Conservation (phyloP, 257 asterid species). For the Solanum bulbocastanum region DNA sequence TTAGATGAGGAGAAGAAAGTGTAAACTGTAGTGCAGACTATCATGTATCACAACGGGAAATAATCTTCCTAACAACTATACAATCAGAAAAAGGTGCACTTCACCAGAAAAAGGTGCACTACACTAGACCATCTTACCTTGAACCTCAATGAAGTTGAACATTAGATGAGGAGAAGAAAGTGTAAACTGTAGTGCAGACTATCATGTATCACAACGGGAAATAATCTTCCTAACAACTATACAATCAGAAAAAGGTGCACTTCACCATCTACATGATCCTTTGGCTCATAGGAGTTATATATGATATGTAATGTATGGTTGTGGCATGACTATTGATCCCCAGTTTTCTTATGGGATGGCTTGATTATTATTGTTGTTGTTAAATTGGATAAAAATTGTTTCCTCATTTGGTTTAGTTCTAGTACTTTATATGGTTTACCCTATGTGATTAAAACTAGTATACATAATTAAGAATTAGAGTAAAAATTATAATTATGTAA, state of each 20-base stretch:
- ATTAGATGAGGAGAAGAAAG: not conserved
- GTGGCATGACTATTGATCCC: not conserved
- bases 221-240: not conserved
- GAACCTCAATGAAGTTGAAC: not conserved
- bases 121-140: not conserved
- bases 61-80: not conserved
- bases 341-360: not conserved
- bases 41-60: not conserved
- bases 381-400: not conserved
- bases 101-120: too few species aligned
- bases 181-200: not conserved
- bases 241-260: not conserved
- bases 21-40: not conserved
- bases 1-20: not conserved
- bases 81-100: not conserved
- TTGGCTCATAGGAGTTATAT: not conserved
- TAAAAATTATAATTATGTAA: not conserved
- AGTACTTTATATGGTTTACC: not conserved
- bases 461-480: not conserved
- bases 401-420: not conserved
- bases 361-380: not conserved
- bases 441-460: not conserved
- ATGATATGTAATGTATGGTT: not conserved
- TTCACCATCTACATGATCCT: not conserved
- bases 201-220: not conserved